Evolutionary conservation across 2,329 filamentous ascomycete genomes (phyloP), one percentile per base, ranked within the genome.

Genomic region (Ophiostoma pallidulum): DNA sequence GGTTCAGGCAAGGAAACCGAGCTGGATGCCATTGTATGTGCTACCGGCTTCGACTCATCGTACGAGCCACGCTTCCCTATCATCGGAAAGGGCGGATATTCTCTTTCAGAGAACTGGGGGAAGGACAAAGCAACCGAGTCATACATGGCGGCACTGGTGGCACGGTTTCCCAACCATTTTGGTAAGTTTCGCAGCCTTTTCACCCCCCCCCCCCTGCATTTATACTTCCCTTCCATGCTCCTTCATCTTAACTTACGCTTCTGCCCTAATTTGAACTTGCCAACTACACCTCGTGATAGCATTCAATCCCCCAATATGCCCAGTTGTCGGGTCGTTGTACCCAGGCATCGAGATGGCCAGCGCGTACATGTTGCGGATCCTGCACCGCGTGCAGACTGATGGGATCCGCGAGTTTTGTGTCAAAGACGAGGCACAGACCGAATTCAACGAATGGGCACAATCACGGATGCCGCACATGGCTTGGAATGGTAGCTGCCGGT

Each of bases 291-390:
- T 39, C 22, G n/a, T 32, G 2, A 16, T 32, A 14, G 49, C 40
- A 2, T 41, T 41, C 14, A 43, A 44, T 19, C 24, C 24, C 8
- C 41, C 49, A 4, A n/a, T 47, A 8, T 36, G 41, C 20, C 39
- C 39, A 24, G 49, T 41, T 18, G 12, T 41, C 16, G 38, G 49
- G 5, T 32, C 35, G 3, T 14, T 45, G 2, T 22, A 32, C 4
- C 29, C 41, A 12, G 26, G 24, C 4, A 28, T 55, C 36, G 45
- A 53, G 43, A 29, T 44, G 13, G 33, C 44, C 16, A 32, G 36
- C 36, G 32, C 48, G 45, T 74, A 74, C 59, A 69, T 77, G 47
- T 60, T 72, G 7, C 61, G 65, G 24, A 59, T 68, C 18, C 68
- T 75, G 31, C 58, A 56, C 31, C 73, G 73, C 7, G 40, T 32